Percentiles rank a stretch among this genome's conserved stretches.
Evolutionary conservation across 805 yeast genomes (phyloP).

Genomic region (Candida chauliodis): DNA sequence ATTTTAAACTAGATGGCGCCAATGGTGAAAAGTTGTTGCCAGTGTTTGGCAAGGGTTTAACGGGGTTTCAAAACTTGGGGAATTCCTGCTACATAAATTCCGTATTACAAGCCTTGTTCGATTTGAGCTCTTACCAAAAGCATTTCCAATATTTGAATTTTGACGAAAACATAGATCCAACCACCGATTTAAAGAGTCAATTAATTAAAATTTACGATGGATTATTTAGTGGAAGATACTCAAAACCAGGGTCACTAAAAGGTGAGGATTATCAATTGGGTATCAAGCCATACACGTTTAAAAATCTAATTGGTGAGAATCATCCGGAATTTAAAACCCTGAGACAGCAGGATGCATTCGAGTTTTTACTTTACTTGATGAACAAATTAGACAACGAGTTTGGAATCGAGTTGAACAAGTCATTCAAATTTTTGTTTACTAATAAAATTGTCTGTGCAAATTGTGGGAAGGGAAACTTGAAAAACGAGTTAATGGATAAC

Average conservation of each 20-base stretch:
- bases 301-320: constrained; percentile 68
- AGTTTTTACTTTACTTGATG: constrained; percentile 68
- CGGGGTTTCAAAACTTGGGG: constrained; percentile 88
- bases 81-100: constrained; percentile 90
- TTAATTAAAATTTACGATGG: constrained; percentile 80
- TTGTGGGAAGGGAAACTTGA: constrained; percentile 62
- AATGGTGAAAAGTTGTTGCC: constrained; percentile 64
- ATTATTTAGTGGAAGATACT: constrained; percentile 66
- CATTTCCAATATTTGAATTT: constrained; percentile 35
- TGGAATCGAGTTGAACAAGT: constrained; percentile 44
- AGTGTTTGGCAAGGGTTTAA: constrained; percentile 69
- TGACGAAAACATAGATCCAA: constrained; percentile 45
- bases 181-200: constrained; percentile 68
- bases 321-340: constrained; percentile 82
- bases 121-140: constrained; percentile 34
- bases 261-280: constrained; percentile 66
- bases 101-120: constrained; percentile 67
- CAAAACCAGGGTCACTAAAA: constrained; percentile 47
- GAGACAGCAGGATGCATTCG: constrained; percentile 94
- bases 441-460: constrained; percentile 55
- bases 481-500: constrained; percentile 55
- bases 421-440: constrained; percentile 63
- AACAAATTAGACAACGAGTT: constrained; percentile 56
- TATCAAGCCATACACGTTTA: constrained; percentile 72
- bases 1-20: constrained; percentile 73